Evolutionary conservation across 2,329 filamentous ascomycete species (phyloP).

Genomic region (Cercospora zeina): DNA sequence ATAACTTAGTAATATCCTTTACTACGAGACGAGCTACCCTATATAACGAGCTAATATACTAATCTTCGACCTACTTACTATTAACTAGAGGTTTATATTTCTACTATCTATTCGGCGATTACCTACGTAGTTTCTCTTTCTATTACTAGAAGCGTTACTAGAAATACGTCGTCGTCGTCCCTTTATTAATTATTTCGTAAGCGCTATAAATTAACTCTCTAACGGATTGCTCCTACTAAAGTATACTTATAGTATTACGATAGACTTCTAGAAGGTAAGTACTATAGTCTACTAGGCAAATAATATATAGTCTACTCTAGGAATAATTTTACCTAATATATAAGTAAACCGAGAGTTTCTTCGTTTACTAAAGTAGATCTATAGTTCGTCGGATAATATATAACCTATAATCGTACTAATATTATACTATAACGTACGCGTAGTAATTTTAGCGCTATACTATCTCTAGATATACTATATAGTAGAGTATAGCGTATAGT

Average conservation of each 20-base stretch:
- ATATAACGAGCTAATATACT: conserved; percentile 5
- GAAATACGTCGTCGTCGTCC: conserved; percentile 3
- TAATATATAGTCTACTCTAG: conserved; percentile 3
- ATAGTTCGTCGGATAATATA: too few species aligned
- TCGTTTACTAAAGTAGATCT: too few species aligned
- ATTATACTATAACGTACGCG: too few species aligned
- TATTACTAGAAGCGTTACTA: conserved; percentile 7
- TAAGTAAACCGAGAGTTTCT: neutral
- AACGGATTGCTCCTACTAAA: neutral
- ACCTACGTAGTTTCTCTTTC: neutral
- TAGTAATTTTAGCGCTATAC: neutral
- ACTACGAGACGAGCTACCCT: conserved; percentile 7
- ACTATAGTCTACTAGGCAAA: conserved; percentile 12
- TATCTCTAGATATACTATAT: conserved; percentile 7
- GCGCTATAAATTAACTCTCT: conserved; percentile 5
- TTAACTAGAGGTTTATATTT: neutral
- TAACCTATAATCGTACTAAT: too few species aligned
- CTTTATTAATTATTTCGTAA: neutral
- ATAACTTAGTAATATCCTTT: conserved; percentile 11
- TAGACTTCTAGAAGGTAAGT: neutral
- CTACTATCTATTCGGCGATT: neutral
- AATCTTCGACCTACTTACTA: neutral
- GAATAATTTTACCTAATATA: neutral
- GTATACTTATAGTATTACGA: neutral
- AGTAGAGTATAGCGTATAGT: conserved; percentile 6